Percentiles rank a stretch among this genome's conserved stretches.
Conservation (phyloP, 2,329 filamentous ascomycete genomes). For the Fusarium gaditjirri region DNA sequence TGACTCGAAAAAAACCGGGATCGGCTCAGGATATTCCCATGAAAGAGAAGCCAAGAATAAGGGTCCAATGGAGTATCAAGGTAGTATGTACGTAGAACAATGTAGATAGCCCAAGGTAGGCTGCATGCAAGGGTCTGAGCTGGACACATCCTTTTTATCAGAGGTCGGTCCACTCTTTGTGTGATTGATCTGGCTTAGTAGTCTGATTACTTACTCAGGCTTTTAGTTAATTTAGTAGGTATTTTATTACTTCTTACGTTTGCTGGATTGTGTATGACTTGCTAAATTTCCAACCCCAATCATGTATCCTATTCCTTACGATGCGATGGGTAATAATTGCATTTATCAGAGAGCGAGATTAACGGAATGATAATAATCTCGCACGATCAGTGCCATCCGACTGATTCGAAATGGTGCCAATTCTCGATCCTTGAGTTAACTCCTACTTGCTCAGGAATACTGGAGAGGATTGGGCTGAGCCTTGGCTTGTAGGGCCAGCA, state of each 20-base stretch:
- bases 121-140: background rate
- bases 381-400: background rate
- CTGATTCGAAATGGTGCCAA: background rate
- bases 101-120: background rate
- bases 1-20: background rate
- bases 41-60: constrained; percentile 24
- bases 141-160: constrained; percentile 1
- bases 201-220: background rate
- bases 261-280: background rate
- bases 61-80: background rate
- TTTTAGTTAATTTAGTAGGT: too few species aligned
- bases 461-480: background rate
- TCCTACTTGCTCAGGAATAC: background rate
- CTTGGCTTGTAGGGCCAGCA: background rate
- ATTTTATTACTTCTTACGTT: background rate
- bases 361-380: background rate
- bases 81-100: constrained; percentile 2
- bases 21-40: background rate
- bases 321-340: background rate
- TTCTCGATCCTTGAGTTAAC: background rate
- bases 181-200: background rate
- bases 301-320: background rate
- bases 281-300: background rate
- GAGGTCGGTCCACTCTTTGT: background rate
- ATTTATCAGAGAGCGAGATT: background rate